Conservation (phyloP, 1,139 yeast species). For the Pichia sp. region DNA sequence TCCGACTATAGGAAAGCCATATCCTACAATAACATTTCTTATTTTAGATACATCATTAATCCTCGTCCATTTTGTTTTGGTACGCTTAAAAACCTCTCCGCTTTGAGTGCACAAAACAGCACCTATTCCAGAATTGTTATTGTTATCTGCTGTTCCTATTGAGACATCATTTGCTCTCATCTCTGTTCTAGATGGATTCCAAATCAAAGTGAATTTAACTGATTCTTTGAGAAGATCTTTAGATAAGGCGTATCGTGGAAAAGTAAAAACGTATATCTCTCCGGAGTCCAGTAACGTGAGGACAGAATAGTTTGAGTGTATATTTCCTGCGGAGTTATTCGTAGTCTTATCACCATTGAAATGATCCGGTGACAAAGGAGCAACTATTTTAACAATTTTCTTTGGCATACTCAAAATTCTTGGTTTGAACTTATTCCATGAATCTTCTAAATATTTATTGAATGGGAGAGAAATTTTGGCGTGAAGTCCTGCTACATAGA, state of each 20-base stretch:
- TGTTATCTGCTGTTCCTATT: conserved; percentile 3
- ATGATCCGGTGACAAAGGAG: conserved; percentile 5
- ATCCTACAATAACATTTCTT: conserved; percentile 11
- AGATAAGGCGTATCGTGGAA: conserved; percentile 15
- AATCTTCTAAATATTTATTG: conserved; percentile 34
- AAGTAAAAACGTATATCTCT: conserved; percentile 14
- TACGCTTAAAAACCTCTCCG: conserved; percentile 18
- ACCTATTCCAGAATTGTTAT: conserved; percentile 4
- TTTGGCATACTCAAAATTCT: conserved; percentile 23
- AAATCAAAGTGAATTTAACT: conserved; percentile 15
- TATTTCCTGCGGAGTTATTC: conserved; percentile 4
- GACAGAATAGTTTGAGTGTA: conserved; percentile 13
- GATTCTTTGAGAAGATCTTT: conserved; percentile 14
- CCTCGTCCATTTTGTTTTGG: conserved; percentile 20
- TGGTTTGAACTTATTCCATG: conserved; percentile 55
- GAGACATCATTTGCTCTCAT: conserved; percentile 20
- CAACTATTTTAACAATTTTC: conserved; percentile 12
- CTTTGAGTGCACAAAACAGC: conserved; percentile 17
- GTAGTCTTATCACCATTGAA: neutral
- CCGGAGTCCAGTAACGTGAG: conserved; percentile 17
- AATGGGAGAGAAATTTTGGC: conserved; percentile 44
- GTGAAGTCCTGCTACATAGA: conserved; percentile 57
- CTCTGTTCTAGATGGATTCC: conserved; percentile 21
- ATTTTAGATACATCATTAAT: conserved; percentile 11
- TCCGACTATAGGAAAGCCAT: conserved; percentile 10